Evolutionary conservation across 345 rosid species (phyloP).

Genomic region (Geranium brycei): DNA sequence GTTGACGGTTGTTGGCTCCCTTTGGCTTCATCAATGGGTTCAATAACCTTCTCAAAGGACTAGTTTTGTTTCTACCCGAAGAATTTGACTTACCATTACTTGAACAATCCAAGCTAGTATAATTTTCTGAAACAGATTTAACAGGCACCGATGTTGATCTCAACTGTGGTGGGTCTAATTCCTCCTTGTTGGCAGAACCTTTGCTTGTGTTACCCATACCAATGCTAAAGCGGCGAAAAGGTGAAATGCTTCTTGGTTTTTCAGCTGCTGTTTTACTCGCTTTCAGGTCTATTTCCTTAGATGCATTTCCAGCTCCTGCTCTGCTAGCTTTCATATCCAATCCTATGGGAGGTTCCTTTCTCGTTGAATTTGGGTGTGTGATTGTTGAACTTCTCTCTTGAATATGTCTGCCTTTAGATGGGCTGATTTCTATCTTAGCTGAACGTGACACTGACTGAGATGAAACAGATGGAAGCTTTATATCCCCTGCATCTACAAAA

Average conservation of each 20-base stretch:
- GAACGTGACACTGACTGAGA: not conserved
- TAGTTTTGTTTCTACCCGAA: not conserved
- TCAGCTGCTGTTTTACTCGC: conserved; percentile 24
- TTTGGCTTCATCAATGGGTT: not conserved
- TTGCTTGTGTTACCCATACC: conserved; percentile 34
- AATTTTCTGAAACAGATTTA: conserved; percentile 1
- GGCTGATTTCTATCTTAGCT: not conserved
- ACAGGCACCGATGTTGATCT: not conserved
- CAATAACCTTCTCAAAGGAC: conserved; percentile 2
- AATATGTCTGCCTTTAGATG: not conserved
- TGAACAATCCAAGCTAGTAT: not conserved
- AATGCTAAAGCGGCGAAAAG: conserved; percentile 49
- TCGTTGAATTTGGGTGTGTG: not conserved
- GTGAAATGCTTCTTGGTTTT: conserved; percentile 48
- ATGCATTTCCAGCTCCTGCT: not conserved
- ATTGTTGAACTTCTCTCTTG: not conserved
- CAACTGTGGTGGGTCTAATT: conserved; percentile 17
- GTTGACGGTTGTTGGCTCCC: not conserved
- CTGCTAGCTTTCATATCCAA: not conserved
- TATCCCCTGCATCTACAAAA: not conserved
- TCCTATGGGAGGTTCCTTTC: not conserved
- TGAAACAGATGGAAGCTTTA: not conserved
- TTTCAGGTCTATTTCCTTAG: conserved; percentile 9
- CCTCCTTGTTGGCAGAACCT: conserved; percentile 31
- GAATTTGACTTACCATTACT: not conserved